Conservation (phyloP, 2,329 filamentous ascomycete species). For the Fusarium clavum region DNA sequence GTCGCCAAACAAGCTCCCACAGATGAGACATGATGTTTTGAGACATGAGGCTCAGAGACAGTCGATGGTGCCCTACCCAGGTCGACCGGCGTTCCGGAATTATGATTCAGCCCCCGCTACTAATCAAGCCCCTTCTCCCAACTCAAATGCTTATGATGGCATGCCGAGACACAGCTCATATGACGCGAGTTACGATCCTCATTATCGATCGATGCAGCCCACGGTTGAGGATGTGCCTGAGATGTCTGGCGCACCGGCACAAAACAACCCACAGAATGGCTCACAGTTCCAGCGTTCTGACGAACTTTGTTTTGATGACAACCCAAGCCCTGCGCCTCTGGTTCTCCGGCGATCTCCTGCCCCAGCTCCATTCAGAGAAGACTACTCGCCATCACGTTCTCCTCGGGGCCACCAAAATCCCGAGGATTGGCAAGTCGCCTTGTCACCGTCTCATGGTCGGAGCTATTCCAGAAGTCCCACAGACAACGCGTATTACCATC, state of each 20-base stretch:
- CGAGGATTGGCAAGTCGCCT: conserved; percentile 44
- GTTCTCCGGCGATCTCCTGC: conserved; percentile 54
- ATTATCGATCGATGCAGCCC: conserved; percentile 67
- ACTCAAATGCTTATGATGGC: conserved; percentile 50
- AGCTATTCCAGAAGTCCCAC: conserved; percentile 52
- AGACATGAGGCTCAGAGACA: conserved; percentile 68
- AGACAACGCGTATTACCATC: conserved; percentile 47
- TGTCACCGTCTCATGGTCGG: conserved; percentile 49
- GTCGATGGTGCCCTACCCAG: conserved; percentile 63
- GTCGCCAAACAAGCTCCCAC: conserved; percentile 56
- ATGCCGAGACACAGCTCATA: conserved; percentile 63
- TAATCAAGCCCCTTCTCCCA: conserved; percentile 46
- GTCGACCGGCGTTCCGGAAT: conserved; percentile 64
- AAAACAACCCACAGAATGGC: conserved; percentile 44
- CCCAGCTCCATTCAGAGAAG: conserved; percentile 38
- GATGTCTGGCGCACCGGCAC: conserved; percentile 52
- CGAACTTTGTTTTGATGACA: conserved; percentile 55
- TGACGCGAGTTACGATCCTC: conserved; percentile 60
- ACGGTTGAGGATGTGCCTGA: conserved; percentile 74
- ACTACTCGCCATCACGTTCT: conserved; percentile 42
- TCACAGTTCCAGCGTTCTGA: conserved; percentile 48
- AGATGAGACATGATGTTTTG: conserved; percentile 70
- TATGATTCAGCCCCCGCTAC: conserved; percentile 61
- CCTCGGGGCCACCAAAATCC: conserved; percentile 38
- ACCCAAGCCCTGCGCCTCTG: conserved; percentile 58